Conservation (phyloP, 208 protist genomes). For the Trypanosoma caninum region DNA sequence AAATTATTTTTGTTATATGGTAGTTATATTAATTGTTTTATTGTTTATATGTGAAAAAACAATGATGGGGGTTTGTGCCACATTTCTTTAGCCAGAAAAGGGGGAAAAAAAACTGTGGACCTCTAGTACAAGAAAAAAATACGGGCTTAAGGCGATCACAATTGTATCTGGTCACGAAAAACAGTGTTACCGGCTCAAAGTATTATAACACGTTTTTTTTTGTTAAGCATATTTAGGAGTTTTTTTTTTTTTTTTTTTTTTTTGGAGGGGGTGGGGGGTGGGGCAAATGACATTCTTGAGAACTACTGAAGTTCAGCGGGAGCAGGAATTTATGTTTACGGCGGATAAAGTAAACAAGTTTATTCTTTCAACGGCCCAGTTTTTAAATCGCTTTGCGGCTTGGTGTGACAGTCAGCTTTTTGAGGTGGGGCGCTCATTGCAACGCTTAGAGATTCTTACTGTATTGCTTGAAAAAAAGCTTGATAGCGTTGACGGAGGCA, state of each 20-base stretch:
- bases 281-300: slow-evolving; percentile 7
- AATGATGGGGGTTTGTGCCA: no score
- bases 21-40: no score
- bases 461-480: slow-evolving; percentile 75
- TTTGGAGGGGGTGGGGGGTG: background rate
- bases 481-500: slow-evolving; percentile 29
- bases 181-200: no score
- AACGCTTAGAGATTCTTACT: slow-evolving; percentile 63
- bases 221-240: background rate
- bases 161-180: no score
- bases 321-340: slow-evolving; percentile 43
- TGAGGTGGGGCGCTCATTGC: slow-evolving; percentile 32
- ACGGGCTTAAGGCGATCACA: no score
- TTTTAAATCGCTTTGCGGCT: slow-evolving; percentile 79
- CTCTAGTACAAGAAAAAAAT: no score
- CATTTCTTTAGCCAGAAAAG: no score
- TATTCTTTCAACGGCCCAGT: slow-evolving; percentile 64
- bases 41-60: no score
- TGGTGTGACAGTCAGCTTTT: slow-evolving; percentile 70
- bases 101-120: no score
- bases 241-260: background rate
- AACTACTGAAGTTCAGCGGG: slow-evolving; percentile 20
- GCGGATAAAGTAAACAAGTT: slow-evolving; percentile 75
- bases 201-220: no score
- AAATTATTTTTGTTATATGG: no score